Evolutionary conservation across 306 rosid genomes (phyloP).

Genomic region (Luffa acutangula): DNA sequence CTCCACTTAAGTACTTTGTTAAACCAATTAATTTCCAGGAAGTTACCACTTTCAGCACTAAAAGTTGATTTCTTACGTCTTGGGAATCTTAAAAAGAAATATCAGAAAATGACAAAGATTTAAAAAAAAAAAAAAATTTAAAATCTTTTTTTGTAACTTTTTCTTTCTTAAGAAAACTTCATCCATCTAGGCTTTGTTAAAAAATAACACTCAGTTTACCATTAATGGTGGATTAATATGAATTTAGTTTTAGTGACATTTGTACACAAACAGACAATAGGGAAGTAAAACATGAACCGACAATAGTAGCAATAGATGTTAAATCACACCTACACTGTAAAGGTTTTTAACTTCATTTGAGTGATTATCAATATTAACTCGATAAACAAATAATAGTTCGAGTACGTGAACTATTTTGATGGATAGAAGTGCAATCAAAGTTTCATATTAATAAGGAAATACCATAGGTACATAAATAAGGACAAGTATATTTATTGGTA

Average conservation of each 20-base stretch:
- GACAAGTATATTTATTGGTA: too few relatives aligned
- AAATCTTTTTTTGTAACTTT: background rate
- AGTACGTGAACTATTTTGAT: too few relatives aligned
- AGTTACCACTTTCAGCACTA: background rate
- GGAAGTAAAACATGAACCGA: background rate
- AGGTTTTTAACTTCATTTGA: background rate
- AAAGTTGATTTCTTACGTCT: background rate
- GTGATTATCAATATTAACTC: too few relatives aligned
- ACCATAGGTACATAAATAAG: too few relatives aligned
- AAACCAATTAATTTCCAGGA: background rate
- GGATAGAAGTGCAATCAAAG: too few relatives aligned
- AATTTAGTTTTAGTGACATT: too few relatives aligned
- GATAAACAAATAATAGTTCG: too few relatives aligned
- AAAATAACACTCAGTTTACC: background rate
- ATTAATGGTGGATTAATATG: background rate
- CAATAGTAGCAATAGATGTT: too few relatives aligned
- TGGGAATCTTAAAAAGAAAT: background rate
- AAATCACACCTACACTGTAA: too few relatives aligned
- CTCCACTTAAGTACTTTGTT: background rate
- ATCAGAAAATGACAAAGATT: background rate
- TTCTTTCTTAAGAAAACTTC: too few relatives aligned
- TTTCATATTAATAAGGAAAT: too few relatives aligned
- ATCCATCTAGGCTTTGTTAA: background rate
- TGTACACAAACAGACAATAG: background rate
- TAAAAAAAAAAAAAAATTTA: background rate